Evolutionary conservation across 73 alveolate species (phyloP).

Genomic region (Paramecium primaurelia): DNA sequence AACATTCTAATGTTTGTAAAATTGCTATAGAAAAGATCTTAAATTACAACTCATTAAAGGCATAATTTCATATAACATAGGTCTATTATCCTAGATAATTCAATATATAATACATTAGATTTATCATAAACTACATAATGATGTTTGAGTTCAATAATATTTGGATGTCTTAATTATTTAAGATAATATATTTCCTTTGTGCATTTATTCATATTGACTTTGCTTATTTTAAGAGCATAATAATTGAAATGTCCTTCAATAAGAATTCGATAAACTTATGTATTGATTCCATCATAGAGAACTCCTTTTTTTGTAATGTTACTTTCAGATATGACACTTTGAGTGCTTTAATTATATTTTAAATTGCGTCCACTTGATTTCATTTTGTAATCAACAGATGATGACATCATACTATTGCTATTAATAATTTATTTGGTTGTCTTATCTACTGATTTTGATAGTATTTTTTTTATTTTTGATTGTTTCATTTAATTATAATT

Average conservation of each 20-base stretch:
- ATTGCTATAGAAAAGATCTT: not conserved
- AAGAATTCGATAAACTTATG: not conserved
- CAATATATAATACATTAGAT: not conserved
- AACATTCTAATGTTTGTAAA: not conserved
- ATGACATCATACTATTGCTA: not conserved
- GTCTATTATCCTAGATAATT: not conserved
- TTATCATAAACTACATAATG: not conserved
- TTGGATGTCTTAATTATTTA: slow-evolving; percentile 45
- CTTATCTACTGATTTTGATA: not conserved
- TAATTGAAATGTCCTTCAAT: slow-evolving; percentile 42
- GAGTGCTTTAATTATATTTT: not conserved
- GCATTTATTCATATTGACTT: not conserved
- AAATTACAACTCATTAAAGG: slow-evolving; percentile 46
- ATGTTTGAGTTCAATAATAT: slow-evolving; percentile 15
- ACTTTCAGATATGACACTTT: not conserved
- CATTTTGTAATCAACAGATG: slow-evolving; percentile 19
- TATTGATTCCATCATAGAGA: not conserved
- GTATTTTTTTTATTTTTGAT: not conserved
- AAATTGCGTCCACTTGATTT: not conserved
- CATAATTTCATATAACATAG: not conserved
- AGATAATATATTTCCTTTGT: not conserved
- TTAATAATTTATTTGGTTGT: not conserved
- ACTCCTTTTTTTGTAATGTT: not conserved
- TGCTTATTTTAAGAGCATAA: slow-evolving; percentile 43
- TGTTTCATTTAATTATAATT: not conserved